Base-by-base conservation (phyloP, 208 protist genomes). In the Perkinsela sp. region DNA sequence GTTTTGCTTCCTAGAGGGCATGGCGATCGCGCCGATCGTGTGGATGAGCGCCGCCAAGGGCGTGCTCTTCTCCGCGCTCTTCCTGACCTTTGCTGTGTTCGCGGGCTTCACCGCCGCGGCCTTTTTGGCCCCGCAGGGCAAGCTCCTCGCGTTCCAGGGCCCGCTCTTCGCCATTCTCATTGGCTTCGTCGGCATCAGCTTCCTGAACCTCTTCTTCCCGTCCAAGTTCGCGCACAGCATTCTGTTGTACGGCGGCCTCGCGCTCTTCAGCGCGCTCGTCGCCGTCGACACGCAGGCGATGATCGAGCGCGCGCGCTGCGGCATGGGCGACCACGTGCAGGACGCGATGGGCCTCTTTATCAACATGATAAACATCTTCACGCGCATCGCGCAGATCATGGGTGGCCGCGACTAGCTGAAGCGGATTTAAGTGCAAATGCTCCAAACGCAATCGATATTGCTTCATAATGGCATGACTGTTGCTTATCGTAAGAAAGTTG, bases 321-420 rank as follows among this genome's bases (percentile, higher is more conserved):
- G 85, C 0, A 81, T 78, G 15, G 81, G 80, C 28, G 85, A 91
- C 67, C 77, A 85, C 69, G 84, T 91, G 66, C 77, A 85, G 69
- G 85, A 91, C 67, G 82, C 83, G 0, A 32, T 89, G 67, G 76
- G 83, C 66, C 83, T 88, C 78, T 86, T 91, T 72, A 68, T 91
- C 22, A 88, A 88, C 71, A 76, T 89, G 32, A 72, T 91, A 31
- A 89, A 91, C 74, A 91, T 91, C 31, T 91, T 91, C 69, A 76
- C 88, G 28, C 80, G 83, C 57, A 89, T 91, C 70, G 81, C 82
- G 0, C 82, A 88, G 70, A 89, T 91, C 67, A 80, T 91, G 71
- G 74, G 82, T 31, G 75, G 76, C 66, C 31, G 71, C 6, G 70
- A 72, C 67, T 70, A 57, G 40, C 6, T n/a, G 40, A 57, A 22